Base-by-base conservation (phyloP, 345 rosid genomes). In the Mangifera indica region DNA sequence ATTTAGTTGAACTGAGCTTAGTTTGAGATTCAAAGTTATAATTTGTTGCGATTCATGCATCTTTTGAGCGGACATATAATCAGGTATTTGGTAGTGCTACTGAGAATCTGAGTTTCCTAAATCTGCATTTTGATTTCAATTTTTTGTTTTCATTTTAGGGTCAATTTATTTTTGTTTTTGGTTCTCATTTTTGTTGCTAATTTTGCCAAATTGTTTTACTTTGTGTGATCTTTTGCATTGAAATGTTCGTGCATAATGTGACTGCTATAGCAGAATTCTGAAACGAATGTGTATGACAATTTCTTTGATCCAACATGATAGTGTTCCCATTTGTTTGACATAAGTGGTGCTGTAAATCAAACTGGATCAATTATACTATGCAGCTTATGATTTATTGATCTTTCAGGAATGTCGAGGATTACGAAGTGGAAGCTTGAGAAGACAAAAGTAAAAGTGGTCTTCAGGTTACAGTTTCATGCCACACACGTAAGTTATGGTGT, bases 401-500 rank as follows among this genome's bases (percentile, higher is more conserved):
- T 74, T 65, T 51, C 67, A 78, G 85, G 51, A 73, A 94, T 94
- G 99, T 94, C 98, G 75, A 92, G 96, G 81, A 69, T 84, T 54
- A 68, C 92, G 6, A 92, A 81, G 86, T 92, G 97, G 99, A 90
- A 88, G 83, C 78, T 84, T 63, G 99, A 94, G 88, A 94, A 94
- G 85, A 89, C 92, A 53, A 94, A 94, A 89, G 88, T 87, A 42
- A 94, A 94, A 84, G 97, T 94, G 49, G 98, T 94, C 67, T 94
- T 94, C 78, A 89, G 99, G 46, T 85, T 94, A 55, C 99, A 92
- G 70, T 94, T 94, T 75, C 96, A 94, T 75, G 98, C 99, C 70
- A 94, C 97, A 10, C 93, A 94, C 83, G 99, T 94, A 89, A 82
- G 97, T 84, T 74, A 84, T 68, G 18, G 48, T 14, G 29, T 26